These are phyloP conservation scores for Euphorbia pulcherrima DNA, from an alignment of 345 rosid genomes.

Conservation along the genomic window DNA sequence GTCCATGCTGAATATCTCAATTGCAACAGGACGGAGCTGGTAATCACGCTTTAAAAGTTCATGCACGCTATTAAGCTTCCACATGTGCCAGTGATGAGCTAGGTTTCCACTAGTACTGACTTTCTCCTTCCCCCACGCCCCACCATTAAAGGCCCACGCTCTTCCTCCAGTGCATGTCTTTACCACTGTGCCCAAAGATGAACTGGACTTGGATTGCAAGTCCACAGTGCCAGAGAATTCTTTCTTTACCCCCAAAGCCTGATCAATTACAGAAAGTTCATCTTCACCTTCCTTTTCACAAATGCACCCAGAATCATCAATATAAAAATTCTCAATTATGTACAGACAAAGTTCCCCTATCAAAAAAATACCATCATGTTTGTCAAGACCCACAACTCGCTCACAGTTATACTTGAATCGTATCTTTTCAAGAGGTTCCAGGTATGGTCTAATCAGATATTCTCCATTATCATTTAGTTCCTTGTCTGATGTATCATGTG, in stretches of 20 bases:
- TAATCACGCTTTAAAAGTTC: constrained; percentile 97
- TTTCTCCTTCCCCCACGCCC: constrained; percentile 99
- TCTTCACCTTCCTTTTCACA: constrained; percentile 96
- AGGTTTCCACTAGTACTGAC: constrained; percentile 64
- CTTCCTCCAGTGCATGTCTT: constrained; percentile 78
- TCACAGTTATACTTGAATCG: constrained; percentile 91
- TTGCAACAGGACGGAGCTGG: constrained; percentile 97
- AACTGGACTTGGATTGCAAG: constrained; percentile 84
- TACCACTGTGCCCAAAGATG: constrained; percentile 58
- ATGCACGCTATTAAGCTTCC: constrained; percentile 94
- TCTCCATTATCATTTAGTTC: constrained; percentile 94
- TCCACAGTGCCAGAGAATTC: constrained; percentile 65
- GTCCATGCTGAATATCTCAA: constrained; percentile 99
- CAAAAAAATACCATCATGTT: constrained; percentile 94
- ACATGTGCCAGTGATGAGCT: constrained; percentile 96
- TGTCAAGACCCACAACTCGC: constrained; percentile 94
- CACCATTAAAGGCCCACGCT: constrained; percentile 99
- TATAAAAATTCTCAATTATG: constrained; percentile 88
- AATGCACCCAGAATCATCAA: constrained; percentile 74
- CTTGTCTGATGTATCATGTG: constrained; percentile 73
- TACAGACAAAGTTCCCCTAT: constrained; percentile 88
- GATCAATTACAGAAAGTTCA: constrained; percentile 97
- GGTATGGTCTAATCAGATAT: constrained; percentile 89
- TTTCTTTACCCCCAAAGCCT: constrained; percentile 97
- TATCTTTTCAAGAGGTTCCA: constrained; percentile 92